Conservation (phyloP, 345 rosid genomes). For the Iberis pinnata region DNA sequence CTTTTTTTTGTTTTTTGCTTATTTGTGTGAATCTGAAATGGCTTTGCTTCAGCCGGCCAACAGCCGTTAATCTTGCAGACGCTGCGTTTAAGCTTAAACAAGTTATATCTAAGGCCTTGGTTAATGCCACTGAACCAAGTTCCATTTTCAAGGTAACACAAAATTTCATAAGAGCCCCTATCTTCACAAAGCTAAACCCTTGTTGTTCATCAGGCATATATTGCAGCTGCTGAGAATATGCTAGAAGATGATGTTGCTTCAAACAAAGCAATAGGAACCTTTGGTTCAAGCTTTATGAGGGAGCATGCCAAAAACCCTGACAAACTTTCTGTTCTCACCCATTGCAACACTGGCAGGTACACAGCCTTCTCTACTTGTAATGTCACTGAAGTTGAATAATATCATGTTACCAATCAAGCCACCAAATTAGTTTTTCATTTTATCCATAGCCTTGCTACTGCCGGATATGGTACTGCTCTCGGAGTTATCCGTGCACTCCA, state of each 20-base stretch:
- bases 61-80: constrained; percentile 85
- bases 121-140: constrained; percentile 33
- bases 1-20: neutral
- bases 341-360: constrained; percentile 99
- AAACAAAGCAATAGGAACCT: constrained; percentile 76
- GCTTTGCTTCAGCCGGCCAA: constrained; percentile 61
- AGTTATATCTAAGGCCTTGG: constrained; percentile 42
- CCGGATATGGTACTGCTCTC: constrained; percentile 95
- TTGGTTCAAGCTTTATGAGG: constrained; percentile 57
- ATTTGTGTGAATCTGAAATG: constrained; percentile 4
- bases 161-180: too few species aligned
- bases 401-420: neutral
- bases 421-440: too few species aligned
- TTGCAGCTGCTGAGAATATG: constrained; percentile 78
- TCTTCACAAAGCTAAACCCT: neutral
- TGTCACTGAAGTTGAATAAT: neutral
- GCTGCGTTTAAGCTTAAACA: constrained; percentile 75
- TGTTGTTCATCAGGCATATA: constrained; percentile 44
- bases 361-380: too few species aligned
- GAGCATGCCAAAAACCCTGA: constrained; percentile 36
- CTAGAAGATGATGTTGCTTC: constrained; percentile 86
- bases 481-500: constrained; percentile 91
- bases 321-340: constrained; percentile 66
- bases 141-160: constrained; percentile 48
- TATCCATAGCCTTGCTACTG: constrained; percentile 79